Evolutionary conservation across 768 basidiomycete species (phyloP).

Genomic region (Serendipita sp.): DNA sequence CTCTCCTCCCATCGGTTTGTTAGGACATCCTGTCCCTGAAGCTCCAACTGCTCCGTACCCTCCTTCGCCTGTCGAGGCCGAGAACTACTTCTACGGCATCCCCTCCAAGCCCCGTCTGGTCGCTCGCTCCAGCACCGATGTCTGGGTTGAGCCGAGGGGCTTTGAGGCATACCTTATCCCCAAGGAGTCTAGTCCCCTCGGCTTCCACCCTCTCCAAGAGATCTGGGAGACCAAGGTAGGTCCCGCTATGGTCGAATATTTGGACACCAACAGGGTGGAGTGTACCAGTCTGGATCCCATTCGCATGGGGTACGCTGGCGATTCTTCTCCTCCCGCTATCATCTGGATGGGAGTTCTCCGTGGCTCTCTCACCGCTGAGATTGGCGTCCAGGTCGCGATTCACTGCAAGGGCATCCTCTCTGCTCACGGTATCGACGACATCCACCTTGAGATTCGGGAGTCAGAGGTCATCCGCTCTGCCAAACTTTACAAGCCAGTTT

Average conservation of each 20-base stretch:
- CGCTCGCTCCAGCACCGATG: constrained; percentile 15
- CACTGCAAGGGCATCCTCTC: constrained; percentile 2
- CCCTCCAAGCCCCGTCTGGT: constrained; percentile 20
- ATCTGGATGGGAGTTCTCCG: constrained; percentile 11
- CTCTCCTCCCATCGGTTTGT: too few relatives aligned
- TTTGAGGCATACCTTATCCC: constrained; percentile 14
- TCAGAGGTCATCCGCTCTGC: not conserved
- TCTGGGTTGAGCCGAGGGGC: constrained; percentile 18
- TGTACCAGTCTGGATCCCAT: constrained; percentile 15
- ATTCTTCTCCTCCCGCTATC: constrained; percentile 7
- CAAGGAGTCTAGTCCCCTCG: constrained; percentile 18
- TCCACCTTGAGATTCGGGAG: constrained; percentile 10
- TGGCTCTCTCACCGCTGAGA: constrained; percentile 10
- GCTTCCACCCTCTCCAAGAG: constrained; percentile 14
- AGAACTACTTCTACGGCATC: constrained; percentile 18
- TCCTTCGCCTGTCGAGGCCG: constrained; percentile 15
- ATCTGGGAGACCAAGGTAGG: constrained; percentile 14
- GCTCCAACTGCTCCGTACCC: constrained; percentile 8
- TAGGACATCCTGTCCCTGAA: too few relatives aligned
- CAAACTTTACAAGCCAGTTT: not conserved
- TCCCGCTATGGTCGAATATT: constrained; percentile 10
- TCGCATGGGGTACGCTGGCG: constrained; percentile 11
- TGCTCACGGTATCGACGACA: constrained; percentile 9
- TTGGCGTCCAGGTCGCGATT: constrained; percentile 5
- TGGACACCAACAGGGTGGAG: constrained; percentile 13